Evolutionary conservation across 305 asterid genomes (phyloP).

Genomic region (Stenogyne calaminthoides): DNA sequence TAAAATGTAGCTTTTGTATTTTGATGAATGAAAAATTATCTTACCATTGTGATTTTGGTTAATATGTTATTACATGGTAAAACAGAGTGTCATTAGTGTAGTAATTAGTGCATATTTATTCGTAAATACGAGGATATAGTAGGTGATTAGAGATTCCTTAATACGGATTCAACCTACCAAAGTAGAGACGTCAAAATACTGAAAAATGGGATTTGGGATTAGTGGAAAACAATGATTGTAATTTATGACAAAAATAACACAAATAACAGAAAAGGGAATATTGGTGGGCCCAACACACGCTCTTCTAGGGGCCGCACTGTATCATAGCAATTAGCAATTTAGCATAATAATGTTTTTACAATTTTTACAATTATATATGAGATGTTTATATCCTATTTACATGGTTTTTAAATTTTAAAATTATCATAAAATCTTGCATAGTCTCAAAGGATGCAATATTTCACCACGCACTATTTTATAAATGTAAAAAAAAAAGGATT

Average conservation of each 20-base stretch:
- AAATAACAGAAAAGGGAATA: neutral
- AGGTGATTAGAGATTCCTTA: neutral
- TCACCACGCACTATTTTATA: too few relatives aligned
- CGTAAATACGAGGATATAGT: neutral
- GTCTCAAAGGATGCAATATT: too few relatives aligned
- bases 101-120: too few relatives aligned
- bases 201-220: neutral
- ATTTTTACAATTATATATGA: neutral
- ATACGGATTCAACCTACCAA: neutral
- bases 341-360: too few relatives aligned
- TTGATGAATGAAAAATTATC: neutral
- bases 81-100: neutral
- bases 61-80: neutral
- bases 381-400: too few relatives aligned
- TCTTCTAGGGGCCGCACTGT: neutral
- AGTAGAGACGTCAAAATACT: neutral
- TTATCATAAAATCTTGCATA: too few relatives aligned
- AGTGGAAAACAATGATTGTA: conserved; percentile 29
- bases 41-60: neutral
- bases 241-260: conserved; percentile 22
- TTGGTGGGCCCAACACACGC: conserved; percentile 24
- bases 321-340: neutral
- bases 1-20: neutral
- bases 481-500: too few relatives aligned
- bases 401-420: too few relatives aligned